Conservation (phyloP, 2,329 filamentous ascomycete species). For the Clarireedia hainanense region DNA sequence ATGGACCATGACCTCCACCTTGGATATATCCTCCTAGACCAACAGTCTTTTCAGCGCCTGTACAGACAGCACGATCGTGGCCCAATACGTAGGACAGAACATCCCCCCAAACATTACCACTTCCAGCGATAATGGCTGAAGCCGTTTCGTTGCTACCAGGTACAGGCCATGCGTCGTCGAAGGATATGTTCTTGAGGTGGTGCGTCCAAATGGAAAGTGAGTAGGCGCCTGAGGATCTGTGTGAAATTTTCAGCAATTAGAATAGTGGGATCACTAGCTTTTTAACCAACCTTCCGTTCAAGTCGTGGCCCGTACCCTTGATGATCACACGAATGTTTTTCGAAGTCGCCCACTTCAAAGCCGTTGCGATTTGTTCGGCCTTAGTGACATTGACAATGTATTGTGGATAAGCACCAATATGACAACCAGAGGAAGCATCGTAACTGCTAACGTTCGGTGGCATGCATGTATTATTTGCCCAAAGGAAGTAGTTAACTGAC, state of each 20-base stretch:
- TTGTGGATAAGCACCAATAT: constrained; percentile 26
- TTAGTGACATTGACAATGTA: constrained; percentile 34
- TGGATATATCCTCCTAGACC: constrained; percentile 30
- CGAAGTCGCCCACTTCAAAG: constrained; percentile 37
- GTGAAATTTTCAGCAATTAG: constrained; percentile 14
- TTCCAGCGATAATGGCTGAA: constrained; percentile 5
- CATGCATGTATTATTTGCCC: constrained; percentile 39
- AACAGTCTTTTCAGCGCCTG: constrained; percentile 5
- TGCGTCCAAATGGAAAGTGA: constrained; percentile 16
- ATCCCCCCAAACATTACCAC: constrained; percentile 4
- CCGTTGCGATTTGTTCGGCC: constrained; percentile 29
- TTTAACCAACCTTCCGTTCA: background rate
- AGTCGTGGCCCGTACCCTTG: constrained; percentile 39
- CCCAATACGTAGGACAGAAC: background rate
- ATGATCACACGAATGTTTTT: constrained; percentile 37
- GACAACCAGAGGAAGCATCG: background rate
- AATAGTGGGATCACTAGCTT: constrained; percentile 16
- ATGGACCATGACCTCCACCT: constrained; percentile 36
- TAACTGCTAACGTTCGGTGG: background rate
- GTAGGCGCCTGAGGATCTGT: constrained; percentile 21
- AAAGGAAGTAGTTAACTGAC: constrained; percentile 20
- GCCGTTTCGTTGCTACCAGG: background rate
- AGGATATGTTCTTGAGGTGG: constrained; percentile 3
- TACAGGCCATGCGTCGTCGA: background rate
- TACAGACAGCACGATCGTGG: background rate